A percentile compares a stretch with the other conserved stretches of the same genome.
These are phyloP conservation scores for Annulohypoxylon stygium DNA, from an alignment of 495 filamentous ascomycete genomes.

Conservation along the genomic window DNA sequence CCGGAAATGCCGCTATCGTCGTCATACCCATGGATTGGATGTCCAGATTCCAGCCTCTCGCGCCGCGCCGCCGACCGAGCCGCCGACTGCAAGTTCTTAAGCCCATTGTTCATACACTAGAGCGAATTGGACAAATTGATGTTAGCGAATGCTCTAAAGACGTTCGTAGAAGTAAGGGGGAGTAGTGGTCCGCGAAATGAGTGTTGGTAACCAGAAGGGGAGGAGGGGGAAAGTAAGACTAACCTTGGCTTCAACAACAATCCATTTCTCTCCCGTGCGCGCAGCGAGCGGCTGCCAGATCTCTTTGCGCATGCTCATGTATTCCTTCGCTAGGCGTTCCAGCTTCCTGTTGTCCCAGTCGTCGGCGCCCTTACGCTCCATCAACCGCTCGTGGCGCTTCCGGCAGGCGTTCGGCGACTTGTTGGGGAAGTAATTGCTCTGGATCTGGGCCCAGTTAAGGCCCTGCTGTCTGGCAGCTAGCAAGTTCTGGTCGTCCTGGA, in stretches of 20 bases:
- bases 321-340: constrained; percentile 73
- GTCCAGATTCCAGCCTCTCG: constrained; percentile 63
- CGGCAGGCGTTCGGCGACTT: constrained; percentile 85
- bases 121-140: constrained; percentile 8
- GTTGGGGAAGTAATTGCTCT: constrained; percentile 73
- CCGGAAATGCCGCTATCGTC: constrained; percentile 64
- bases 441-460: constrained; percentile 80
- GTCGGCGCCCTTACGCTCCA: constrained; percentile 74
- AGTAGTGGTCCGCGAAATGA: neutral
- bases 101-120: constrained; percentile 69
- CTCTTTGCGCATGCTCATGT: constrained; percentile 75
- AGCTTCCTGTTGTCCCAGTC: constrained; percentile 77
- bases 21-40: constrained; percentile 59
- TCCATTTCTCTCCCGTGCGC: constrained; percentile 76
- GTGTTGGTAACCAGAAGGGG: neutral
- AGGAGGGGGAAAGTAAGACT: constrained; percentile 36
- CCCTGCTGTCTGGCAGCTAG: constrained; percentile 71
- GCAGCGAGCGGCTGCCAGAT: constrained; percentile 77
- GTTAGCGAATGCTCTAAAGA: constrained; percentile 6
- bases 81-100: constrained; percentile 69
- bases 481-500: constrained; percentile 73
- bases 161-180: neutral
- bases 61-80: constrained; percentile 65
- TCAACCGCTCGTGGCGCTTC: constrained; percentile 79
- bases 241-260: constrained; percentile 77